Evolutionary conservation across 345 rosid genomes (phyloP).

Genomic region (Aquilaria sinensis): DNA sequence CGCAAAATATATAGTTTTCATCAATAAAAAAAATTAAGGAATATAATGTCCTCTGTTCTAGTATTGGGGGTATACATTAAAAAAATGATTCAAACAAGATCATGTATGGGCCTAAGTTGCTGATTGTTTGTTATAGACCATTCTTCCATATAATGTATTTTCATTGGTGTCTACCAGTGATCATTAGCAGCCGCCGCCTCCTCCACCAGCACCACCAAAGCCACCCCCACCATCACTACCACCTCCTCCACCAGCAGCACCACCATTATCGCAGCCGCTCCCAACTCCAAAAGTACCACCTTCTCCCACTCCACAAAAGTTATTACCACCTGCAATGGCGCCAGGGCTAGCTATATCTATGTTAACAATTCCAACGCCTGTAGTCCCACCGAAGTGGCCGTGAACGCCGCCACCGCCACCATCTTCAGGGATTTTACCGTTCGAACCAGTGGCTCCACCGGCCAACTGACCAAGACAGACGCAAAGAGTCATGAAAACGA

Average conservation of each 20-base stretch:
- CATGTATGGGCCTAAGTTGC: no score
- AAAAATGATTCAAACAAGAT: no score
- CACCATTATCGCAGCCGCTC: background rate
- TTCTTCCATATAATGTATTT: no score
- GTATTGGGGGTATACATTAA: no score
- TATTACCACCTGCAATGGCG: background rate
- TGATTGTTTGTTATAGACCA: no score
- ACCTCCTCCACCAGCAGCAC: background rate
- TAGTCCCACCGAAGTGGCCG: background rate
- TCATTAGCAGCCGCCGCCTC: no score
- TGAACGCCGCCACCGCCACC: background rate
- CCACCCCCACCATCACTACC: background rate
- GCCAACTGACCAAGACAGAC: background rate
- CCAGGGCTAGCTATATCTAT: conserved; percentile 3
- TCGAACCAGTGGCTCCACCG: background rate
- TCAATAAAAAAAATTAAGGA: no score
- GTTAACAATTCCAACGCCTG: background rate
- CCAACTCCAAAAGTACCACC: background rate
- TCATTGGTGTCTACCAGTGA: no score
- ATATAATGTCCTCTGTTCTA: no score
- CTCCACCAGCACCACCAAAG: background rate
- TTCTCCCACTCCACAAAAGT: background rate
- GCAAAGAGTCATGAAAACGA: background rate
- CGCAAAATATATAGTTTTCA: no score
- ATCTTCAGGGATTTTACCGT: background rate